Base-by-base conservation (phyloP, 306 rosid genomes). In the Comarum palustre region DNA sequence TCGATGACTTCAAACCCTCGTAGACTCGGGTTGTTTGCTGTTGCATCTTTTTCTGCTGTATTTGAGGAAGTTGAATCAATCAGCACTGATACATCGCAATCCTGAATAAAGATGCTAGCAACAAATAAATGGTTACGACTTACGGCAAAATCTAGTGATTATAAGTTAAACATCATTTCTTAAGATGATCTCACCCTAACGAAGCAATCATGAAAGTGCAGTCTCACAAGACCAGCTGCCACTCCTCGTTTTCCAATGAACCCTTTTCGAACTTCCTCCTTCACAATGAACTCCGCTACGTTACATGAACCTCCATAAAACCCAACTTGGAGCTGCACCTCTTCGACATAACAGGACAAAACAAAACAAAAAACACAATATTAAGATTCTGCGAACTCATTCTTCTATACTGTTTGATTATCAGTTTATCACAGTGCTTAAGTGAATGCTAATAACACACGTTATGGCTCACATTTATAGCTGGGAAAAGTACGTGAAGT, bases 171-270 rank as follows among this genome's bases (percentile, higher is more conserved):
- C 16, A 54, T 10, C 6, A 54, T 36, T 52, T 43, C 29, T 43
- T 12, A 46, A 15, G 4, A 8, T 67, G 10, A 61, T 62, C 96
- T 79, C 83, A 88, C 95, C 73, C 92, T 84, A 46, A 87, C 87
- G 76, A 89, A 87, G 81, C 95, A 91, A 73, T 91, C 95, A 70
- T 91, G 95, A 57, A 91, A 88, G 82, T 89, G 97, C 89, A 89
- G 77, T 82, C 97, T 82, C 32, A 91, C 75, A 69, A 91, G 90
- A 58, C 89, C 92, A 60, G 96, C 87, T 78, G 88, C 92, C 72
- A 89, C 51, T 42, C 90, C 91, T 64, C 77, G 78, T 69, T 87
- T 72, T 22, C 38, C 46, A 70, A 0, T 10, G 62, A 66, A 73
- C 60, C 43, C 79, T 84, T 68, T 81, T 72, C 54, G 65, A 36